Base-by-base conservation (phyloP, 306 rosid species). In the Cucurbita ficifolia region DNA sequence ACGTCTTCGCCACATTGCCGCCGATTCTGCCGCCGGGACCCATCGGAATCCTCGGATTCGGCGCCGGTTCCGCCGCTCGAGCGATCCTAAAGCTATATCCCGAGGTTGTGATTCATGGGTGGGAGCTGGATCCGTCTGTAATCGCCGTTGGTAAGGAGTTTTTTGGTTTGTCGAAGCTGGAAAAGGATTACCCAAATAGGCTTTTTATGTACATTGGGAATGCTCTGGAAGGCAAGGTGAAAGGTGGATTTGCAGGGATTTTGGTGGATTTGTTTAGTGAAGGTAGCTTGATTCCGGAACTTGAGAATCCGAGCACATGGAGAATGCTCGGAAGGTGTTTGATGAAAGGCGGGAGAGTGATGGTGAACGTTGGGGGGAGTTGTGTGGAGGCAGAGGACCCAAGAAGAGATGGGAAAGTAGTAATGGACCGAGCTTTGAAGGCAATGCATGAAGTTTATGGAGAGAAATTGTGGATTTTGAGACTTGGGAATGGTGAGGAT, bases 331-430 rank as follows among this genome's bases (percentile, higher is more conserved):
- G 24, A 5, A 79, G 19, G 83, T 76, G 89, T 61, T 85, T 94
- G 98, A 90, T 76, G 55, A 82, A 85, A 81, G 97, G 91, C 17
- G 98, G 98, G 58, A 82, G 97, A 78, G 54, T 90, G 2, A 94
- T 94, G 98, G 92, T 89, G 75, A 94, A 94, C 36, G 98, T 89
- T 43, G 99, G 97, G 52, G 98, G 99, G 2, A 89, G 95, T 42
- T 94, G 97, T 67, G 97, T 94, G 55, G 97, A 90, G 86, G 87
- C 97, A 0, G 99, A 94, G 85, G 85, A 79, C 61, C 45, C 57
- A 17, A 1, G 63, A n/a, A 84, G 86, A 76, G 89, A 91, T 76
- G 96, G 97, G 42, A 82, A 71, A 70, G 70, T 80, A 2, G 83
- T 85, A 10, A 89, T 86, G 97, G 83, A 87, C 52, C 83, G 86